Evolutionary conservation across 2,329 filamentous ascomycete genomes (phyloP).

Genomic region (Colletotrichum sansevieriae): DNA sequence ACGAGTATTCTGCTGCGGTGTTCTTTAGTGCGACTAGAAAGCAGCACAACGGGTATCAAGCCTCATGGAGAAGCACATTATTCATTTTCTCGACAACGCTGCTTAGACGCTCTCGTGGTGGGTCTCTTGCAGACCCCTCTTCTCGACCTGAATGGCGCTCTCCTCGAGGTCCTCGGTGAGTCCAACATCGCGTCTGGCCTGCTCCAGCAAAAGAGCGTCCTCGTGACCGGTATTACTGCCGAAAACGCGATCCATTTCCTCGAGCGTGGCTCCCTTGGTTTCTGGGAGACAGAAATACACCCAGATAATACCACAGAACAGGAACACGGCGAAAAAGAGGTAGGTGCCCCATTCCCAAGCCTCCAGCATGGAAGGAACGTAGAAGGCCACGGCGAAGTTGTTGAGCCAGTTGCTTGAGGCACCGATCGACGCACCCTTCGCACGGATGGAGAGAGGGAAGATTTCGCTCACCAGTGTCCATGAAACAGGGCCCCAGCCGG

Average conservation of each 20-base stretch:
- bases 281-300: slow-evolving; percentile 66
- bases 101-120: slow-evolving; percentile 25
- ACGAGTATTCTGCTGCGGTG: not conserved
- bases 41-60: slow-evolving; percentile 9
- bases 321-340: slow-evolving; percentile 68
- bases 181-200: slow-evolving; percentile 45
- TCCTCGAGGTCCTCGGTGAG: slow-evolving; percentile 41
- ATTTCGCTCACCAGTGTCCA: slow-evolving; percentile 55
- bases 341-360: slow-evolving; percentile 64
- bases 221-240: slow-evolving; percentile 52
- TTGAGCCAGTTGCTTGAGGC: slow-evolving; percentile 60
- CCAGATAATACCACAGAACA: slow-evolving; percentile 61
- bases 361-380: slow-evolving; percentile 57
- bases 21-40: not conserved
- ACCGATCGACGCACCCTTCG: slow-evolving; percentile 56
- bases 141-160: slow-evolving; percentile 39
- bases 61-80: not conserved
- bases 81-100: not conserved
- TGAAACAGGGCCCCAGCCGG: slow-evolving; percentile 51
- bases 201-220: slow-evolving; percentile 44
- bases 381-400: slow-evolving; percentile 62
- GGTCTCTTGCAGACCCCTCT: slow-evolving; percentile 35
- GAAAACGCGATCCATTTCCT: slow-evolving; percentile 68
- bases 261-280: slow-evolving; percentile 67
- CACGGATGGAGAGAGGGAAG: slow-evolving; percentile 54